A percentile compares a stretch with the other conserved stretches of the same genome.
phyloP scores from a whole-genome alignment of 371 early-diverging fungal species.

The Zancudomyces culisetae region DNA sequence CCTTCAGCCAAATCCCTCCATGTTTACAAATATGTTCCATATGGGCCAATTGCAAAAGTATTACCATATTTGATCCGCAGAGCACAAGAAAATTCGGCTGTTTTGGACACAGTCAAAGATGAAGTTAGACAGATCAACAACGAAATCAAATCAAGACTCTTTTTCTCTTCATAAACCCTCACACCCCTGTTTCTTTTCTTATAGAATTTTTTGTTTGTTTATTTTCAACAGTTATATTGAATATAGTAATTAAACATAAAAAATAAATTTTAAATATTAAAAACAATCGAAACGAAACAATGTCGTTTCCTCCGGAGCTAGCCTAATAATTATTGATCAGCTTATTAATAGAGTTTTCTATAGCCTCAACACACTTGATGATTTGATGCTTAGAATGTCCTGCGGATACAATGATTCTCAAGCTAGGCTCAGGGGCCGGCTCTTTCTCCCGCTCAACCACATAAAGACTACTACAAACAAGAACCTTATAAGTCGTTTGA shows the following conservation, averaged over 20 bases:
- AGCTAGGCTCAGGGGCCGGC: slow-evolving; percentile 48
- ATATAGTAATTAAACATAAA: background rate
- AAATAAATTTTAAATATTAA: too few species aligned
- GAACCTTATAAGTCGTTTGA: slow-evolving; percentile 49
- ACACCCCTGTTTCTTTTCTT: too few species aligned
- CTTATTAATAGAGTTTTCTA: slow-evolving; percentile 18
- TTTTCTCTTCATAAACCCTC: too few species aligned
- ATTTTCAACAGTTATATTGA: background rate
- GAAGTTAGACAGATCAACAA: slow-evolving; percentile 14
- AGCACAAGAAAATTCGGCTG: slow-evolving; percentile 85
- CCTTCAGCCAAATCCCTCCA: slow-evolving; percentile 48
- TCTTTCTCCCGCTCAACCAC: slow-evolving; percentile 61
- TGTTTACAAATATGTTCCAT: slow-evolving; percentile 77
- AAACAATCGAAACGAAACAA: too few species aligned
- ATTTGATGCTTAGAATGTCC: slow-evolving; percentile 62
- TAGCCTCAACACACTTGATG: slow-evolving; percentile 54
- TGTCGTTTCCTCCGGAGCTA: too few species aligned
- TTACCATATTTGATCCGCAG: slow-evolving; percentile 87
- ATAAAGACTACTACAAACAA: slow-evolving; percentile 74
- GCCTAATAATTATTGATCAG: too few species aligned
- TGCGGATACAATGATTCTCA: slow-evolving; percentile 58
- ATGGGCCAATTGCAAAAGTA: slow-evolving; percentile 74
- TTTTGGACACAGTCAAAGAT: slow-evolving; percentile 24
- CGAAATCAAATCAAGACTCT: slow-evolving; percentile 17
- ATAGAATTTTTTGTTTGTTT: background rate